Percentiles rank a stretch among this genome's conserved stretches.
Evolutionary conservation across 768 basidiomycete species (phyloP).

Genomic region (Leccinum olivaceopallidum): DNA sequence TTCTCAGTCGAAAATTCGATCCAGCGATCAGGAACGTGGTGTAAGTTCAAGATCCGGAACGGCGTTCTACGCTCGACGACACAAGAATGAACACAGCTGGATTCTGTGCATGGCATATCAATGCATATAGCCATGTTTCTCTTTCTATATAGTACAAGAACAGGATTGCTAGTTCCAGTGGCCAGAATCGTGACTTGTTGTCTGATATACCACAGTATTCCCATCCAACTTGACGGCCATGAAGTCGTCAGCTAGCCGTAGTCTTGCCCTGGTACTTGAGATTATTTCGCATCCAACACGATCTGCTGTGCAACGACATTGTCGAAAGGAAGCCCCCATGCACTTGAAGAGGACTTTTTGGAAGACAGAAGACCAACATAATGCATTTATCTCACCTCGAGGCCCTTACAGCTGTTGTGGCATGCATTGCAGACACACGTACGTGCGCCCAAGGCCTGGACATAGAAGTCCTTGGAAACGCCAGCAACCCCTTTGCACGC

Average conservation of each 20-base stretch:
- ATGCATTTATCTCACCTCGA: not conserved
- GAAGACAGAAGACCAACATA: not conserved
- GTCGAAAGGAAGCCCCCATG: too few species aligned
- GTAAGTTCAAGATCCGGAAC: slow-evolving; percentile 39
- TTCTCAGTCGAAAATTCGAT: slow-evolving; percentile 3
- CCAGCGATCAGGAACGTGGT: slow-evolving; percentile 42
- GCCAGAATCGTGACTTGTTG: not conserved
- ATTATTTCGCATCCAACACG: not conserved
- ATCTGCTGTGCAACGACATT: not conserved
- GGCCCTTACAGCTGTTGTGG: not conserved
- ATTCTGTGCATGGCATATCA: not conserved
- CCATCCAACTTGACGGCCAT: not conserved
- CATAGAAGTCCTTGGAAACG: not conserved
- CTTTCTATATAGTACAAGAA: not conserved
- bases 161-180: not conserved
- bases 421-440: not conserved
- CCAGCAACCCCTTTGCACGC: not conserved
- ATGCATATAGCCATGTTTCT: not conserved
- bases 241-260: not conserved
- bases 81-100: not conserved
- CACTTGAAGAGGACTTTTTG: too few species aligned
- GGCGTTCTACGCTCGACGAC: slow-evolving; percentile 29
- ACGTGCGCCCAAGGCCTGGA: too few species aligned
- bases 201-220: not conserved
- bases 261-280: not conserved